Evolutionary conservation across 768 basidiomycete genomes (phyloP), one percentile per base, ranked within the genome.

Genomic region (Imleria badia): DNA sequence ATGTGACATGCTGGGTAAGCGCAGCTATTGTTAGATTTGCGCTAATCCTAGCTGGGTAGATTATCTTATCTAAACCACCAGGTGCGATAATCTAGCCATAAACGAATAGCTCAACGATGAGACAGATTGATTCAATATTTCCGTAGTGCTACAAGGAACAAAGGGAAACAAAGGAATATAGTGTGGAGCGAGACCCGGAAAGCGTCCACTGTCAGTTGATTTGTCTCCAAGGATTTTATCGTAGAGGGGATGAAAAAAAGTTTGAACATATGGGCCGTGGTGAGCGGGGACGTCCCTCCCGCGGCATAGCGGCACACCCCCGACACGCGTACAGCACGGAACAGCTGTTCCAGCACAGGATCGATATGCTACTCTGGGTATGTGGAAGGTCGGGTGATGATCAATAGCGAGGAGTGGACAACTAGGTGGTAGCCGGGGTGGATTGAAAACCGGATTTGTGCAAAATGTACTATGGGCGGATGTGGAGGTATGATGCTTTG

Each of bases 41-140:
- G 53, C 49, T 41, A 36, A 52, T 58, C 61, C 39, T 51, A 15
- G 15, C 46, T n/a, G n/a, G n/a, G 6, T 22, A n/a, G 17, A 19
- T 10, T 34, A 65, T 61, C 56, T 67, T 67, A 65, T 65, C 64
- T 66, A 22, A 19, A 35, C 43, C 26, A 41, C 10, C 34, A 44
- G 44, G 9, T 30, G 44, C 33, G 45, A 55, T 60, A 29, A 61
- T 60, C 58, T 50, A 30, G 13, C 38, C 33, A 39, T 22, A 33
- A n/a, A 40, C 13, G n/a, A n/a, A 38, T 40, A 19, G 20, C 5
- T 29, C 6, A 11, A 20, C 5, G 17, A 13, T 30, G 42, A 36
- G 34, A 34, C 20, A 45, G 6, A 39, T 10, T 11, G 14, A 26
- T 26, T 26, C 26, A 26, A 26, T 20, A 4, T 22, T 38, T 33